Evolutionary conservation across 768 basidiomycete genomes (phyloP), one percentile per base, ranked within the genome.

Genomic region (Trametes coccinea): DNA sequence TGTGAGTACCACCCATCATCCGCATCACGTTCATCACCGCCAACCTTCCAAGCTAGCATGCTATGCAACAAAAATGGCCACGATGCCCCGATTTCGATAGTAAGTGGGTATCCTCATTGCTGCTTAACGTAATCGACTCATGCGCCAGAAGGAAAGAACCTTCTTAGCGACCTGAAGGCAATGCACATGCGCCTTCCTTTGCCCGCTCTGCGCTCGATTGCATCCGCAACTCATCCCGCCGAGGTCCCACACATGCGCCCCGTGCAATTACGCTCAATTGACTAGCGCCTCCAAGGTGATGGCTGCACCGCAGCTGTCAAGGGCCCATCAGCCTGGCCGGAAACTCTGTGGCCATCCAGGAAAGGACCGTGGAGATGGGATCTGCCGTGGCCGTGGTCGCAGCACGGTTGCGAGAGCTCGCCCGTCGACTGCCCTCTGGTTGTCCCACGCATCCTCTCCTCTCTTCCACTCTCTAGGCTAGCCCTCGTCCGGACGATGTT

Each of bases 241-340:
- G 11, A 16, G 31, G 17, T 14, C 11, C 30, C 11, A 30, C 9
- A 49, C 13, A 49, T 13, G n/a, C 17, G 29, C 27, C 17, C 9
- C 47, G 10, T 13, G 2, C 4, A 14, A 47, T 51, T 22, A 5
- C 34, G 30, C 14, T 16, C 29, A 22, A n/a, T 16, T 9, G 30
- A n/a, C 27, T 29, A 31, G 55, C 45, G 55, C 41, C 47, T 57
- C 29, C 5, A 30, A 1, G 37, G n/a, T 57, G 56, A 57, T 57
- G 56, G 45, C 37, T 10, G 37, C 34, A 48, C 29, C 46, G 37
- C 53, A 57, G 40, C 56, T 57, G 56, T 57, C 56, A 57, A 30
- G 30, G 44, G 16, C 22, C 30, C 53, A 34, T 46, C 43, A 55
- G 4, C n/a, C 33, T 34, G 5, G 13, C 48, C 7, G 29, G 30